These are phyloP conservation scores for Morella rubra DNA, from an alignment of 306 rosid genomes.

Conservation along the genomic window DNA sequence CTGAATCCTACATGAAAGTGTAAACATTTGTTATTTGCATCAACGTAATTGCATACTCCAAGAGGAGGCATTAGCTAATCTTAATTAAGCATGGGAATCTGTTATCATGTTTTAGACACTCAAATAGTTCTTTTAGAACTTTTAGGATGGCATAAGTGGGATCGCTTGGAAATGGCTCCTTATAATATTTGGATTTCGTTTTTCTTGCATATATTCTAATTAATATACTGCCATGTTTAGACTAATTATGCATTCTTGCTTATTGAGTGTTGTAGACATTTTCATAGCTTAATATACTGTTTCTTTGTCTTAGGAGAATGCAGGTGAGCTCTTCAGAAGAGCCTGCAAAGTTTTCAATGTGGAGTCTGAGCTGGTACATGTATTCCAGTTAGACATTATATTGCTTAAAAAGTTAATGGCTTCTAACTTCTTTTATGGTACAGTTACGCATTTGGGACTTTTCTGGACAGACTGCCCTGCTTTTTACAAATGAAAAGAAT, in stretches of 20 bases:
- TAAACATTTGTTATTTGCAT: too few species aligned
- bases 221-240: constrained; percentile 8
- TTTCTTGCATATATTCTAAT: neutral
- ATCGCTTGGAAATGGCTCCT: too few species aligned
- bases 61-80: too few species aligned
- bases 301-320: constrained; percentile 63
- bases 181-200: too few species aligned
- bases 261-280: neutral
- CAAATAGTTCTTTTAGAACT: too few species aligned
- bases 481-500: constrained; percentile 46
- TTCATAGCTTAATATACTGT: constrained; percentile 22
- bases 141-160: neutral
- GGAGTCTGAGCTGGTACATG: constrained; percentile 82
- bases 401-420: constrained; percentile 16
- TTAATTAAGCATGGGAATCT: too few species aligned
- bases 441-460: constrained; percentile 96
- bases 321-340: constrained; percentile 72
- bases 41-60: too few species aligned
- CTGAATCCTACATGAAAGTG: too few species aligned
- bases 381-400: constrained; percentile 18
- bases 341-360: constrained; percentile 84
- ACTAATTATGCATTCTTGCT: neutral
- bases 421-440: constrained; percentile 22
- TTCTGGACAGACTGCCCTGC: constrained; percentile 68
- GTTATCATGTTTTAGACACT: too few species aligned